Evolutionary conservation across 352 stramenopile genomes (phyloP).

Genomic region (Pythium apleroticum): DNA sequence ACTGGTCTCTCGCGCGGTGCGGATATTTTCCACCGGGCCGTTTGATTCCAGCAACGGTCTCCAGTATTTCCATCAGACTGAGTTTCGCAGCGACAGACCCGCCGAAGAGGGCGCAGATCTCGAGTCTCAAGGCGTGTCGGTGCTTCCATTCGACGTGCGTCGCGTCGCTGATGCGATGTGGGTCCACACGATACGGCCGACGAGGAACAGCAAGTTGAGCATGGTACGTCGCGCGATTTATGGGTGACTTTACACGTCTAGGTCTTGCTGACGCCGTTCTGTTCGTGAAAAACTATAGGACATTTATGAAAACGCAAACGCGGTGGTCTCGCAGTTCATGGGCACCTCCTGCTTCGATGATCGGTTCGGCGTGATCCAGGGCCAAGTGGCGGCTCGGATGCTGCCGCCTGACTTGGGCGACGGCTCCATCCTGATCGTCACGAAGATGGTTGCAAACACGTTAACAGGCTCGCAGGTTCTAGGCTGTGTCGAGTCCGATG

Average conservation of each 20-base stretch:
- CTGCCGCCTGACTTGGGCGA: neutral
- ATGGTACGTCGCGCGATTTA: neutral
- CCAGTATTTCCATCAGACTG: neutral
- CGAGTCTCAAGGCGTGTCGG: neutral
- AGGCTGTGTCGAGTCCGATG: neutral
- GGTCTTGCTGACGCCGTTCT: too few relatives aligned
- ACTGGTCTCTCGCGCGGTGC: neutral
- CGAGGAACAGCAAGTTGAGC: neutral
- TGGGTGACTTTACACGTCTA: too few relatives aligned
- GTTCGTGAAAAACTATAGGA: too few relatives aligned
- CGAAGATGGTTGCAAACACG: neutral
- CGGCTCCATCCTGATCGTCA: neutral
- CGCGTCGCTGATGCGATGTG: neutral
- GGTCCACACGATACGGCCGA: neutral
- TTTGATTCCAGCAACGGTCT: neutral
- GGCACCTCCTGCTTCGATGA: neutral
- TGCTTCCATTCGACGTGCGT: neutral
- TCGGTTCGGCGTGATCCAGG: neutral
- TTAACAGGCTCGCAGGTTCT: neutral
- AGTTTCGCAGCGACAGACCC: neutral
- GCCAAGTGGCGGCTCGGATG: neutral
- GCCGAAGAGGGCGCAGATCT: neutral
- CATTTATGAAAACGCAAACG: neutral
- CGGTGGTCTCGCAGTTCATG: neutral
- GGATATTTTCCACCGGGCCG: neutral